Conservation (phyloP, 345 rosid genomes). For the Rhodomyrtus tomentosa region DNA sequence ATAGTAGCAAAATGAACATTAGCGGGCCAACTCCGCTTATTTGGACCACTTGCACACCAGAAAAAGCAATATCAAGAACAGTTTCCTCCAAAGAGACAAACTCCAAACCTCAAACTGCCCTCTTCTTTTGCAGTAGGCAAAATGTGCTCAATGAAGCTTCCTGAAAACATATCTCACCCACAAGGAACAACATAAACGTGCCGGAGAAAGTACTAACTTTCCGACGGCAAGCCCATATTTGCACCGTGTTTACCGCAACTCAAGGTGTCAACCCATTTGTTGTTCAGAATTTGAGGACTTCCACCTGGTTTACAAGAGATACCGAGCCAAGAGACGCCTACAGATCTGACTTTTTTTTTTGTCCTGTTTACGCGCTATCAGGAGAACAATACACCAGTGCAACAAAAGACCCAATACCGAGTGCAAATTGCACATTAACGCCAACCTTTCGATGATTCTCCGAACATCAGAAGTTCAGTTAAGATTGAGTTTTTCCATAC, state of each 20-base stretch:
- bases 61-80: neutral
- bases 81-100: neutral
- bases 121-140: neutral
- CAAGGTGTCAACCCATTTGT: neutral
- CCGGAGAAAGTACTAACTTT: neutral
- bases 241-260: neutral
- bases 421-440: neutral
- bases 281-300: neutral
- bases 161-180: neutral
- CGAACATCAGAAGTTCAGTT: constrained; percentile 9
- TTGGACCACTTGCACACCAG: neutral
- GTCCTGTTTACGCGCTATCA: neutral
- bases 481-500: constrained; percentile 41
- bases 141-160: neutral
- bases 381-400: neutral
- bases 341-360: neutral
- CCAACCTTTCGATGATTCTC: neutral
- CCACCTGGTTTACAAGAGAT: neutral
- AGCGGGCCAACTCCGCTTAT: neutral
- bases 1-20: neutral
- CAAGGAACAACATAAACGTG: neutral
- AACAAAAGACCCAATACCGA: neutral
- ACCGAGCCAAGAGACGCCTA: neutral
- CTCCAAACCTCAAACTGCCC: neutral
- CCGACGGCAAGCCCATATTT: neutral